These are phyloP conservation scores for Ogataea salicorniae DNA, from an alignment of 805 yeast species.

Conservation along the genomic window DNA sequence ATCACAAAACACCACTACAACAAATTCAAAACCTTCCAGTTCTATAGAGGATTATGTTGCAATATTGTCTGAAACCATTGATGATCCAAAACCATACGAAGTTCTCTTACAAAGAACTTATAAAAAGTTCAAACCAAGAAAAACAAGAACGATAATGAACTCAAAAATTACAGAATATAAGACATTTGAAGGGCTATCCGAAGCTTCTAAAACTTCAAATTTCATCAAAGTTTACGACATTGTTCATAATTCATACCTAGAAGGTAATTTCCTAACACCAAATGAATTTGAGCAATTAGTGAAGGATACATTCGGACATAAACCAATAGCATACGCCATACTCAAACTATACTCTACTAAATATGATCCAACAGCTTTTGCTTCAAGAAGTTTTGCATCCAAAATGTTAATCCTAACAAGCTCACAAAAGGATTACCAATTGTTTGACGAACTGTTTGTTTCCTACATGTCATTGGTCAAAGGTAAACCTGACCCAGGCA, in stretches of 20 bases:
- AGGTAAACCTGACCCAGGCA: conserved; percentile 11
- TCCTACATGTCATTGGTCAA: no score
- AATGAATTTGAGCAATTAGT: conserved; percentile 22
- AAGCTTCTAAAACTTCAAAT: background rate
- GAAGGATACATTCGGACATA: conserved; percentile 7
- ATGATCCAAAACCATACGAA: no score
- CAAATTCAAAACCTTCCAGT: no score
- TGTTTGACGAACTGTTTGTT: conserved; percentile 20
- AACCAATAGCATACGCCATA: conserved; percentile 17
- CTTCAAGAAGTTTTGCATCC: conserved; percentile 9
- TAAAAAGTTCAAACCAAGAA: background rate
- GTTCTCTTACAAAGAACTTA: no score
- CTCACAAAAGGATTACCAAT: conserved; percentile 17
- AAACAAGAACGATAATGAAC: background rate
- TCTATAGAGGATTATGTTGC: no score
- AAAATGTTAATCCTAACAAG: conserved; percentile 16
- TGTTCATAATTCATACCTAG: conserved; percentile 3
- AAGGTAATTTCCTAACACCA: conserved; percentile 14
- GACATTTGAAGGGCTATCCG: conserved; percentile 4
- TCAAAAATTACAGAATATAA: background rate
- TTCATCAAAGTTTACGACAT: background rate
- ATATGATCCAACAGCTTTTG: conserved; percentile 14
- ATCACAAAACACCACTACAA: no score
- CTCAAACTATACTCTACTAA: conserved; percentile 12
- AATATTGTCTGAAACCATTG: no score